Conservation (phyloP, 495 filamentous ascomycete species). For the Hyphodiscus hymeniophilus region DNA sequence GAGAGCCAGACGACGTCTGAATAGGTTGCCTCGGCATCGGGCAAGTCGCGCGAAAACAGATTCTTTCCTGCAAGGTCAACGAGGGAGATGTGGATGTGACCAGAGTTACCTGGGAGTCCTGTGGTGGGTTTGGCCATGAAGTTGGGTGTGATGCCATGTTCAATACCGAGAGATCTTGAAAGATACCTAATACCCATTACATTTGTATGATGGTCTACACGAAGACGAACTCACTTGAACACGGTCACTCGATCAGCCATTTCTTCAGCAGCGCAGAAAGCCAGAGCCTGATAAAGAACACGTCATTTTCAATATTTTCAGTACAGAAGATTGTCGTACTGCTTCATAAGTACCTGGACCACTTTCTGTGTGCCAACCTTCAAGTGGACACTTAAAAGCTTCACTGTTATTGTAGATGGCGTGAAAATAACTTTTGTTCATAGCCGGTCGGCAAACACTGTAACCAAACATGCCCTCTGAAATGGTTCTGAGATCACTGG, state of each 20-base stretch:
- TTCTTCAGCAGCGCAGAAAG: conserved; percentile 70
- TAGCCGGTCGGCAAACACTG: conserved; percentile 78
- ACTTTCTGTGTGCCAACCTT: conserved; percentile 97
- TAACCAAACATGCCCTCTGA: conserved; percentile 99
- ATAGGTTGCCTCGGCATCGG: conserved; percentile 61
- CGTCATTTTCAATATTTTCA: no score
- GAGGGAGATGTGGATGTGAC: conserved; percentile 88
- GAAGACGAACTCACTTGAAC: conserved; percentile 67
- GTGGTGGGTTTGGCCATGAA: conserved; percentile 99
- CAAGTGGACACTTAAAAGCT: conserved; percentile 73
- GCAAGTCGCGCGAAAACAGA: conserved; percentile 63
- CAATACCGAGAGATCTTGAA: conserved; percentile 75
- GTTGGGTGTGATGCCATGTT: conserved; percentile 86
- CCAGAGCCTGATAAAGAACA: no score
- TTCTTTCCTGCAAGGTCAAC: conserved; percentile 68
- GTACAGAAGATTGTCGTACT: no score
- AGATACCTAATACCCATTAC: conserved; percentile 46
- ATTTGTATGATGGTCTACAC: not conserved
- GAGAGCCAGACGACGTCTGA: conserved; percentile 72
- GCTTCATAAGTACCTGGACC: conserved; percentile 96
- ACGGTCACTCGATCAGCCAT: conserved; percentile 89
- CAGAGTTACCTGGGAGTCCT: conserved; percentile 84
- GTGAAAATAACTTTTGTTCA: conserved; percentile 94
- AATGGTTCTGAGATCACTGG: conserved; percentile 60
- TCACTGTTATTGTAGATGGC: conserved; percentile 77